Evolutionary conservation across 169 alveolate genomes (phyloP), one percentile per base, ranked within the genome.

Genomic region (Eimeria tenella): DNA sequence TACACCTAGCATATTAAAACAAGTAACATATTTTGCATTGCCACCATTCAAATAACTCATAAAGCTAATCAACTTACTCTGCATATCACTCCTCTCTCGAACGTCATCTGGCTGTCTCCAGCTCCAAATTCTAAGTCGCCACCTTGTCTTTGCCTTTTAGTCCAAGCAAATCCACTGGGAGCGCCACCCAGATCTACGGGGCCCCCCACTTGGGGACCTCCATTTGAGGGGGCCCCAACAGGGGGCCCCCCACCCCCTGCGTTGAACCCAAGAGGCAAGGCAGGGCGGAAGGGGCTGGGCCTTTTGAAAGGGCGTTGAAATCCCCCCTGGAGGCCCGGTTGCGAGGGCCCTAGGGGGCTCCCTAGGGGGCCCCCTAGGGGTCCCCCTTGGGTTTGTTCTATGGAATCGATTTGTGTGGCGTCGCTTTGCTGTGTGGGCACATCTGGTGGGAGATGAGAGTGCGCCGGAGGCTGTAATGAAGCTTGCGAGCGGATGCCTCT

Each of bases 401-500:
- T 13, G 68, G 68, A 58, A 1, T 17, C 68, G 68, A 10, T 13
- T 17, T 10, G 68, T 58, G 68, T n/a, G 77, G 42, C 31, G 31
- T 68, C 77, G n/a, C 77, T 68, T 68, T 68, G 49, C 31, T 68
- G 77, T n/a, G 77, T 68, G 11, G 77, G 77, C 13, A 68, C 77
- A 68, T 68, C 77, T 11, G 77, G 77, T 8, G 77, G 77, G 3
- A 10, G 11, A 58, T 17, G 11, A 17, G 68, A 10, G 19, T 58
- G 19, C 21, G 3, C 11, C 3, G 68, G 19, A 58, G 21, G 21
- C 68, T 17, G 11, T 10, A 58, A 10, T 58, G 68, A 8, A 7
- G 77, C 77, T 68, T 68, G 77, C 0, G 77, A 68, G 49, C 31
- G 77, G 31, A 68, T n/a, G n/a, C 77, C 31, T n/a, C 77, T 13